Evolutionary conservation across 768 basidiomycete species (phyloP).

Genomic region (Podaxis sp.): DNA sequence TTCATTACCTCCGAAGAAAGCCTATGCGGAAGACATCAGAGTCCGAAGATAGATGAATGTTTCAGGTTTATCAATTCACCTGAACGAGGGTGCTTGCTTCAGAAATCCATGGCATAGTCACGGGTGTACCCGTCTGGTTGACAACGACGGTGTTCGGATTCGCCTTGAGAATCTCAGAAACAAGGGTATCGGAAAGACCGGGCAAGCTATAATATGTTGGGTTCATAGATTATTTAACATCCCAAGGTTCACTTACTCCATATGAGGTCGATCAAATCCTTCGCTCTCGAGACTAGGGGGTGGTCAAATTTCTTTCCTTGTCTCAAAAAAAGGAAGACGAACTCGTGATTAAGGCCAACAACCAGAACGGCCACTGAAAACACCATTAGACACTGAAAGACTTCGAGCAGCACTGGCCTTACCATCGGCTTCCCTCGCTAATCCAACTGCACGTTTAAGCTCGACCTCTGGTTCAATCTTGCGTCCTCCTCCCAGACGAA

Average conservation of each 20-base stretch:
- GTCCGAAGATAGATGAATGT: not conserved
- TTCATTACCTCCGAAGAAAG: conserved; percentile 57
- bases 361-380: conserved; percentile 44
- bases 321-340: conserved; percentile 14
- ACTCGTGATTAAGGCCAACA: conserved; percentile 58
- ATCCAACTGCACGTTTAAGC: conserved; percentile 37
- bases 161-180: conserved; percentile 44
- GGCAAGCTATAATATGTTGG: conserved; percentile 37
- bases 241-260: conserved; percentile 32
- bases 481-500: conserved; percentile 35
- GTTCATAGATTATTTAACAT: not conserved
- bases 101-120: conserved; percentile 56
- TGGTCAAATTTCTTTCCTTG: not conserved
- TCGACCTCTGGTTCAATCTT: conserved; percentile 37
- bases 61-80: conserved; percentile 24
- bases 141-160: conserved; percentile 57
- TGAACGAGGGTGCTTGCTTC: conserved; percentile 38
- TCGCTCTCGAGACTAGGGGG: conserved; percentile 49
- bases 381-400: not conserved
- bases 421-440: conserved; percentile 44
- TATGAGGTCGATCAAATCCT: conserved; percentile 53
- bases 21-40: conserved; percentile 26
- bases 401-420: conserved; percentile 3
- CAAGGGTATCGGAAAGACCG: conserved; percentile 50
- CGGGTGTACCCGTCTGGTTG: conserved; percentile 55